Evolutionary conservation across 202 grass and related monocot species (phyloP).

Genomic region (Dendrocalamus latiflorus): DNA sequence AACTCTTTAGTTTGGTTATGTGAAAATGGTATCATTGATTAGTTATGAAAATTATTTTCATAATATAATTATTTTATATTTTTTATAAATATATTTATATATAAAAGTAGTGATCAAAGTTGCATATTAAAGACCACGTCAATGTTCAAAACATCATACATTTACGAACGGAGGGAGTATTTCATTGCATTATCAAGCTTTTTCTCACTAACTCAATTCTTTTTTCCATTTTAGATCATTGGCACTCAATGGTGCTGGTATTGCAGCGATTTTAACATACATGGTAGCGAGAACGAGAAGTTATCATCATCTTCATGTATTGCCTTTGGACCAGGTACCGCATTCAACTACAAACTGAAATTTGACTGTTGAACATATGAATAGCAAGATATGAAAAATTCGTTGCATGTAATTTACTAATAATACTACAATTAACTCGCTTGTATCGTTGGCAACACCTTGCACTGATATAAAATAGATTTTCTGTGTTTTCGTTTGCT

Average conservation of each 20-base stretch:
- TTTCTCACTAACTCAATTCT: slow-evolving; percentile 13
- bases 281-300: slow-evolving; percentile 64
- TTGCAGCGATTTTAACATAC: slow-evolving; percentile 72
- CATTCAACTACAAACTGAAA: too few species aligned
- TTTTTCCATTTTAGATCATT: slow-evolving; percentile 58
- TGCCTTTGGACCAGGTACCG: slow-evolving; percentile 75
- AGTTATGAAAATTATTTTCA: too few species aligned
- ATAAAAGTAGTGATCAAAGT: too few species aligned
- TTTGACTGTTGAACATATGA: background rate
- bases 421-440: too few species aligned
- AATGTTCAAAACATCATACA: too few species aligned
- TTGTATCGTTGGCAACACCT: background rate
- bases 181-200: background rate
- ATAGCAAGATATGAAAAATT: too few species aligned
- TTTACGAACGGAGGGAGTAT: too few species aligned
- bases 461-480: background rate
- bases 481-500: background rate
- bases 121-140: too few species aligned
- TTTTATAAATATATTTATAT: too few species aligned
- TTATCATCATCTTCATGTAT: slow-evolving; percentile 61
- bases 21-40: too few species aligned
- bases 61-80: too few species aligned
- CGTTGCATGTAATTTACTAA: background rate
- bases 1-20: too few species aligned
- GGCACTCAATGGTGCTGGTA: slow-evolving; percentile 79